Evolutionary conservation across 1,139 yeast species (phyloP).

Genomic region (Geotrichum australiense): DNA sequence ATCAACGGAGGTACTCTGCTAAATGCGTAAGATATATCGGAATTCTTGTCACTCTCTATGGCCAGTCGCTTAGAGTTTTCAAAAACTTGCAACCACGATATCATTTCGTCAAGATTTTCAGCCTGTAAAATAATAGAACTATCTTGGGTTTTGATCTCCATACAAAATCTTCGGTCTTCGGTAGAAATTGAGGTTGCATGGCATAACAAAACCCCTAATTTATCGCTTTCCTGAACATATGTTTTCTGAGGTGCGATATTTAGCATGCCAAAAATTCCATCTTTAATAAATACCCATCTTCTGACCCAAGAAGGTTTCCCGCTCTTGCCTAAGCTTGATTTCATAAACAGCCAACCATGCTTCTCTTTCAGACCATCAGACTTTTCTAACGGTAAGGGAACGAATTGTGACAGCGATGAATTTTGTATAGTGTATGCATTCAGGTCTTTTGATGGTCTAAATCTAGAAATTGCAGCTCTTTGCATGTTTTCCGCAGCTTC

Average conservation of each 20-base stretch:
- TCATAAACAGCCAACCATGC: constrained; percentile 84
- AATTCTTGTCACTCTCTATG: constrained; percentile 37
- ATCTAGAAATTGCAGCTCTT: constrained; percentile 46
- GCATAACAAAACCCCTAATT: constrained; percentile 70
- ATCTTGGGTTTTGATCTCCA: constrained; percentile 68
- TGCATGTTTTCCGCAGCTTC: constrained; percentile 62
- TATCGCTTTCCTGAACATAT: constrained; percentile 86
- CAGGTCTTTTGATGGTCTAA: constrained; percentile 55
- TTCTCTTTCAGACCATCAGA: constrained; percentile 46
- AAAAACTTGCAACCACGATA: constrained; percentile 73
- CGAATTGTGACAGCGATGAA: constrained; percentile 25
- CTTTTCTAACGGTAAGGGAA: constrained; percentile 20
- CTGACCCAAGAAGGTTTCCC: constrained; percentile 66
- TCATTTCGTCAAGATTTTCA: constrained; percentile 63
- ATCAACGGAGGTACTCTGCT: constrained; percentile 69
- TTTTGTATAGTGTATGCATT: constrained; percentile 46
- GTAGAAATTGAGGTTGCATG: constrained; percentile 58
- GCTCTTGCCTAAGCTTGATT: constrained; percentile 31
- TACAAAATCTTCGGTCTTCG: constrained; percentile 80
- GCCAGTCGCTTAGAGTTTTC: constrained; percentile 53
- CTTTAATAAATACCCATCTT: constrained; percentile 82
- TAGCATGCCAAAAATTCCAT: constrained; percentile 79
- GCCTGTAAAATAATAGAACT: constrained; percentile 62
- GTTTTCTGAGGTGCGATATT: constrained; percentile 62
- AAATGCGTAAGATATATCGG: constrained; percentile 49